Conservation (phyloP, 202 grass and related monocot species). For the Schoenoplectus triqueter region DNA sequence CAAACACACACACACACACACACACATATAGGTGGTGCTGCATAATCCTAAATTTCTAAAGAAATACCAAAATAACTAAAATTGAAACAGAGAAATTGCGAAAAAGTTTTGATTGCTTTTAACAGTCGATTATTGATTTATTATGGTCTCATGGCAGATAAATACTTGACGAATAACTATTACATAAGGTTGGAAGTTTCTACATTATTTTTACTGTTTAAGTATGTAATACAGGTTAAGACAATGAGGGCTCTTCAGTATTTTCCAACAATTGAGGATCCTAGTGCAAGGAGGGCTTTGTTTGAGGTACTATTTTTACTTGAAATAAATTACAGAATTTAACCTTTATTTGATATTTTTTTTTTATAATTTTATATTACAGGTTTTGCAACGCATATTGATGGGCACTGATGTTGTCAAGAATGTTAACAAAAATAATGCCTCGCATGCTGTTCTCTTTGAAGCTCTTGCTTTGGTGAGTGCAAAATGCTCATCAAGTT, state of each 20-base stretch:
- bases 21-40: slow-evolving; percentile 1
- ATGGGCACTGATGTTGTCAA: slow-evolving; percentile 99
- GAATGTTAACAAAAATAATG: slow-evolving; percentile 99
- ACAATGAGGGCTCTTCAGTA: slow-evolving; percentile 99
- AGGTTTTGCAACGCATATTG: slow-evolving; percentile 98
- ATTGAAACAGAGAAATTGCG: background rate
- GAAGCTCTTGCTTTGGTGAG: slow-evolving; percentile 97
- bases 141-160: background rate
- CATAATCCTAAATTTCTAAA: background rate
- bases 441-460: slow-evolving; percentile 98
- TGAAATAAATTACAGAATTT: slow-evolving; percentile 26
- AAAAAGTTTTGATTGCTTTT: background rate
- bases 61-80: slow-evolving; percentile 6
- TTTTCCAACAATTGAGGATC: slow-evolving; percentile 94
- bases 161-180: background rate
- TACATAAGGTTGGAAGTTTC: slow-evolving; percentile 1
- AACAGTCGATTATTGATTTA: background rate
- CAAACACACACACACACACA: background rate
- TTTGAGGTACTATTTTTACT: slow-evolving; percentile 71
- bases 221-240: slow-evolving; percentile 76
- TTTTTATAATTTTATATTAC: slow-evolving; percentile 41
- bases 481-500: slow-evolving; percentile 22
- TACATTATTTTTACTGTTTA: background rate
- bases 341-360: slow-evolving; percentile 26
- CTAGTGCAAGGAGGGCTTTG: slow-evolving; percentile 82